Evolutionary conservation across 1,139 yeast genomes (phyloP), one percentile per base, ranked within the genome.

Genomic region (Suhomyces coccinellae): DNA sequence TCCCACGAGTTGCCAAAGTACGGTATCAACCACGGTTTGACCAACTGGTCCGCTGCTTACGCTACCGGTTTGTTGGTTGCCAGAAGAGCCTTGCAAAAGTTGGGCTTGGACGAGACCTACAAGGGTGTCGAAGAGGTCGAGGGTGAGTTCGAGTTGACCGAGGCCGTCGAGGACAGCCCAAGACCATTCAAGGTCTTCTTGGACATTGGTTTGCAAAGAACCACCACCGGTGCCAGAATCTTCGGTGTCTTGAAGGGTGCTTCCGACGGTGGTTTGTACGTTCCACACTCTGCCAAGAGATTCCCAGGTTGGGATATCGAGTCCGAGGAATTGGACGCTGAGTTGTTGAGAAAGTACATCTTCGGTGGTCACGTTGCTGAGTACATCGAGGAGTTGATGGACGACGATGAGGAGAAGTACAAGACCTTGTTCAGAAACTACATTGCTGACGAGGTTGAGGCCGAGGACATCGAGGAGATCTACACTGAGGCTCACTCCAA

Each of bases 231-330:
- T 89, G 97, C 98, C 73, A 89, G 96, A 80, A 83, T 93, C 74
- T 93, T 93, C 69, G 99, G 98, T 87, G 97, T 91, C 71, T 83
- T 95, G 73, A 93, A 93, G 87, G 99, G 99, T 87, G 99, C 99
- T 71, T 91, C 98, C 57, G 99, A 93, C 75, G 99, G 99, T 87
- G 99, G 99, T 69, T 83, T 93, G 69, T 89, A 87, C 91, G 83
- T 93, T 72, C 99, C 99, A 63, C 99, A 93, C 91, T 89, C 96
- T 65, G 87, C 96, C 71, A 91, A 91, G 85, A 91, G 99, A 87
- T 93, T 91, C 97, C 99, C 99, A 78, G 99, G 99, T 81, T 93
- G 93, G 95, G 99, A 93, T 79, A 87, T 91, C 68, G 99, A 93
- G 82, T 72, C 87, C 66, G 97, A 91, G 81, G 99, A 93, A 80